Evolutionary conservation across 805 yeast species (phyloP).

Genomic region (Saccharomycopsis malanga): DNA sequence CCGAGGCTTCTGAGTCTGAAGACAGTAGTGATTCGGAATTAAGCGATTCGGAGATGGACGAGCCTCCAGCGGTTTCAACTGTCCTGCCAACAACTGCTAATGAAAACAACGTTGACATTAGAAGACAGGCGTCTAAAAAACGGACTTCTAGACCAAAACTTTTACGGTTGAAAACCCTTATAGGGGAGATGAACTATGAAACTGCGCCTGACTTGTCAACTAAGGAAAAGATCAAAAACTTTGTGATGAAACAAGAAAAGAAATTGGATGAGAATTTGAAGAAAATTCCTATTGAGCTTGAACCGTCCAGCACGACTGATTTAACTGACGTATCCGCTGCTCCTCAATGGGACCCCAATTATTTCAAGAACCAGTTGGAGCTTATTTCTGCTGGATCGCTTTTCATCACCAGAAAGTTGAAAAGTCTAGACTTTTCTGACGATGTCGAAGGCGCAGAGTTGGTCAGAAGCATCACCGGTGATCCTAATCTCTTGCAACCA

Average conservation of each 20-base stretch:
- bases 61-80: background rate
- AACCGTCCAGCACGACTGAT: background rate
- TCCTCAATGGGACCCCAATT: conserved; percentile 21
- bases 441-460: conserved; percentile 35
- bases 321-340: conserved; percentile 1
- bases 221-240: conserved; percentile 14
- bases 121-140: conserved; percentile 1
- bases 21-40: background rate
- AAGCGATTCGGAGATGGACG: background rate
- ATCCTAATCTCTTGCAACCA: conserved; percentile 9
- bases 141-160: conserved; percentile 10
- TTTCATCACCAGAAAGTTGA: conserved; percentile 23
- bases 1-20: background rate
- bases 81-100: background rate
- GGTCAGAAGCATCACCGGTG: conserved; percentile 37
- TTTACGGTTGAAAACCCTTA: conserved; percentile 25
- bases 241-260: conserved; percentile 18
- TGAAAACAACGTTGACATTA: background rate
- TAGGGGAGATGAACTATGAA: conserved; percentile 28
- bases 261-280: conserved; percentile 9
- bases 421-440: conserved; percentile 27
- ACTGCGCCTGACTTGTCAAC: conserved; percentile 19
- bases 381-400: conserved; percentile 24
- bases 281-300: conserved; percentile 13
- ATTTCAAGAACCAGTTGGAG: conserved; percentile 19